Evolutionary conservation across 2,329 filamentous ascomycete genomes (phyloP), one percentile per base, ranked within the genome.

Genomic region (Ophiocordyceps robertsii): DNA sequence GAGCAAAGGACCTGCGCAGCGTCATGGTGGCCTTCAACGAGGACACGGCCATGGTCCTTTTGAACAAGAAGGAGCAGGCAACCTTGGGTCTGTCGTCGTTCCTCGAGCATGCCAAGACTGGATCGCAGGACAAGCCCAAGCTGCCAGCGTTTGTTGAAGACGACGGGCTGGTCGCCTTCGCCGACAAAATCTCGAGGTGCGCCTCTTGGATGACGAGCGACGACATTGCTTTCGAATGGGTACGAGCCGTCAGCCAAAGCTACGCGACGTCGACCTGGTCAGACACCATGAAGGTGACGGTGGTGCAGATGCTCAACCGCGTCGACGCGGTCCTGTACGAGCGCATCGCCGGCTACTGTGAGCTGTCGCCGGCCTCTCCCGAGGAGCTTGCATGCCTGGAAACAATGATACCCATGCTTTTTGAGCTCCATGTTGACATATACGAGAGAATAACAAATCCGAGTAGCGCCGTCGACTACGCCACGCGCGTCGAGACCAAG

Each of bases 381-480:
- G 55, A 56, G 21, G 48, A 45, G 16, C 46, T 65, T 13, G 46
- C 49, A 2, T 56, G 59, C 11, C 50, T 73, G 6, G 65, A 69
- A 43, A 53, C 55, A 1, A 61, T 77, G 6, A 60, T 73, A 2
- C 69, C 77, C 41, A 79, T 77, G 67, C 55, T 78, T 1, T 75
- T 79, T 40, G 77, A 81, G 51, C 64, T 80, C 6, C 73, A 79
- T 44, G 62, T 80, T 10, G 76, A 80, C 47, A 68, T 78, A 7
- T 77, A 75, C 47, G 73, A 77, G 44, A 64, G 70, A 37, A 72
- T 75, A 43, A 75, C 68, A 10, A 75, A 75, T 44, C 72, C 73
- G 2, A 75, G 66, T 50, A 75, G 70, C 43, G 66, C 66, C 8
- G 72, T 72, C 17, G 70, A 75, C 40, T 64, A 64, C 38, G 59